Evolutionary conservation across 805 yeast genomes (phyloP).

Genomic region (Saturnispora quitensis): DNA sequence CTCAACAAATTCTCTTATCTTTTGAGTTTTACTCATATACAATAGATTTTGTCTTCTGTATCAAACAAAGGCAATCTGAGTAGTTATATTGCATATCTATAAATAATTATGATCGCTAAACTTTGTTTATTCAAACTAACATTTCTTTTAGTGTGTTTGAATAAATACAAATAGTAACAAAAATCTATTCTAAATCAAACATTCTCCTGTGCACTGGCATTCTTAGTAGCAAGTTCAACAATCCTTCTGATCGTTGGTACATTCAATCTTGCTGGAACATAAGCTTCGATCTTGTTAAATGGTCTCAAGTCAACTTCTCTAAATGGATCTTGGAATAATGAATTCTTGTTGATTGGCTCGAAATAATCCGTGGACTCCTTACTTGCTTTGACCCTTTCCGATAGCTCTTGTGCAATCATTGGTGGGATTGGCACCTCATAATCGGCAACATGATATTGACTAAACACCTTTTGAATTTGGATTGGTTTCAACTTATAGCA

Average conservation of each 20-base stretch:
- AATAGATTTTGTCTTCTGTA: too few species aligned
- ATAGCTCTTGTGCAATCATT: slow-evolving; percentile 69
- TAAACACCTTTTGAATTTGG: slow-evolving; percentile 88
- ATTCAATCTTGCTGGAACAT: slow-evolving; percentile 90
- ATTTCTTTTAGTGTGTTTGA: background rate
- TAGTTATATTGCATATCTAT: too few species aligned
- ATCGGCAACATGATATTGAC: slow-evolving; percentile 86
- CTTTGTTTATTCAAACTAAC: background rate
- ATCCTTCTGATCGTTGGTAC: slow-evolving; percentile 83
- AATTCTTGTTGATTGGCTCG: slow-evolving; percentile 59
- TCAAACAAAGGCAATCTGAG: too few species aligned
- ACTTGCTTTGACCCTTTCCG: slow-evolving; percentile 60
- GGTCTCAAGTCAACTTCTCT: slow-evolving; percentile 66
- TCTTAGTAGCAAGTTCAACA: slow-evolving; percentile 78
- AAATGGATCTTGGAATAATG: slow-evolving; percentile 78
- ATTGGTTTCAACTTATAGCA: slow-evolving; percentile 90
- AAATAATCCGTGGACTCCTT: slow-evolving; percentile 57
- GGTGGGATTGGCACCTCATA: slow-evolving; percentile 89
- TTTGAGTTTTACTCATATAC: too few species aligned
- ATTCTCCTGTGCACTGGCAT: slow-evolving; percentile 52
- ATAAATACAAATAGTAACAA: background rate
- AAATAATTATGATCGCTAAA: too few species aligned
- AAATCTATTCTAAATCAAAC: background rate
- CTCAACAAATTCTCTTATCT: too few species aligned
- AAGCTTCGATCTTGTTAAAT: slow-evolving; percentile 75